Evolutionary conservation across 768 basidiomycete species (phyloP).

Genomic region (Psilocybe tampanensis): DNA sequence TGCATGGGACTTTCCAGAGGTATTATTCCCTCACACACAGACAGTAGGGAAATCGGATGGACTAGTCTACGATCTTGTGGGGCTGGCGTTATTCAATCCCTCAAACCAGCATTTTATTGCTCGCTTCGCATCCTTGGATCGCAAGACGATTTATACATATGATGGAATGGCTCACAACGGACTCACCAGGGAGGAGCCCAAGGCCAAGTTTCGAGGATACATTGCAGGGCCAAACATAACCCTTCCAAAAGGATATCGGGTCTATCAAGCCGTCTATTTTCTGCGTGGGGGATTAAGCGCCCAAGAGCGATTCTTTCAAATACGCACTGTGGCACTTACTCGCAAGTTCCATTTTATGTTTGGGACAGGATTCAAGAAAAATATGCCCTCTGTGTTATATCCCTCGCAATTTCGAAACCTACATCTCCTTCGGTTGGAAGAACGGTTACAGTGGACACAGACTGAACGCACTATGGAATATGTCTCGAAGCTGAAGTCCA

Average conservation of each 20-base stretch:
- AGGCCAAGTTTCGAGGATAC: conserved; percentile 7
- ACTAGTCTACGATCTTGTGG: conserved; percentile 26
- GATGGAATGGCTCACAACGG: conserved; percentile 19
- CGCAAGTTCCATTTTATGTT: conserved; percentile 6
- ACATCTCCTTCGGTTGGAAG: no score
- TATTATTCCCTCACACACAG: conserved; percentile 11
- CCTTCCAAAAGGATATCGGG: conserved; percentile 15
- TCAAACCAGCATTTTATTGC: conserved; percentile 23
- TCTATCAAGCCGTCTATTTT: conserved; percentile 18
- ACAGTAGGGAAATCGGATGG: not conserved
- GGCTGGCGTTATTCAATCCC: conserved; percentile 16
- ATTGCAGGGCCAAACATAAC: conserved; percentile 2
- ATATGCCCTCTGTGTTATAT: not conserved
- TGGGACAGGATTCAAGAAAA: not conserved
- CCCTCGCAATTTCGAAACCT: no score
- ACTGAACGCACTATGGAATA: no score
- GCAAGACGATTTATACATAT: conserved; percentile 18
- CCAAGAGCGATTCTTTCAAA: conserved; percentile 15
- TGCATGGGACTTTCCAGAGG: conserved; percentile 23
- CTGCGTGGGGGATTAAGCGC: conserved; percentile 22
- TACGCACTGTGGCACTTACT: not conserved
- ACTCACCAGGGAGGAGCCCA: conserved; percentile 4
- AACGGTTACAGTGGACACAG: no score
- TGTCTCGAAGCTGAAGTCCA: no score
- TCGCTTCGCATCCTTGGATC: conserved; percentile 13